Conservation (phyloP, 2,329 filamentous ascomycete genomes). For the Teratosphaeria pseudoeucalypti region DNA sequence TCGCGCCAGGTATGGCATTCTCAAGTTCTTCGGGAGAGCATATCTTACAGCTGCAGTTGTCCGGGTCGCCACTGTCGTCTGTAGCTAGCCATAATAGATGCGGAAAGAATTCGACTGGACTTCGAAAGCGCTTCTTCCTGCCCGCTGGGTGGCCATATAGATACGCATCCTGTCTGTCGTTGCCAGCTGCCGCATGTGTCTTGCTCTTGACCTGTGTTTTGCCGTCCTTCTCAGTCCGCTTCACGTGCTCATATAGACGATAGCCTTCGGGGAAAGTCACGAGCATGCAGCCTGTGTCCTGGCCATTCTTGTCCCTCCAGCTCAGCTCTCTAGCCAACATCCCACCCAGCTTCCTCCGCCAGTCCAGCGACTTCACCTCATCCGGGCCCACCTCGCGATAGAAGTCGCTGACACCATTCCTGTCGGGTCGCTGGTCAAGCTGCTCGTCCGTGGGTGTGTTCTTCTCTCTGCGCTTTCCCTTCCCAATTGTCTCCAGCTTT, state of each 20-base stretch:
- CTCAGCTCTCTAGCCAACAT: conserved; percentile 45
- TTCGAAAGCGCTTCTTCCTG: conserved; percentile 47
- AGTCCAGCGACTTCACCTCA: conserved; percentile 46
- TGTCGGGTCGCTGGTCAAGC: conserved; percentile 42
- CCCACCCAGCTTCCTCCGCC: conserved; percentile 49
- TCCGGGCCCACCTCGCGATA: conserved; percentile 42
- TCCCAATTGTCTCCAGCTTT: conserved; percentile 39
- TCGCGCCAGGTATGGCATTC: conserved; percentile 24
- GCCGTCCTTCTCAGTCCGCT: conserved; percentile 36
- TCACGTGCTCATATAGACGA: conserved; percentile 48
- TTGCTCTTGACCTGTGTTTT: conserved; percentile 37
- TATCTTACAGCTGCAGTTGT: conserved; percentile 49
- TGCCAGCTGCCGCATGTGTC: conserved; percentile 40
- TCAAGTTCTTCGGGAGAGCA: conserved; percentile 46
- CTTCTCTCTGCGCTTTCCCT: conserved; percentile 38
- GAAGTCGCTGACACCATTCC: conserved; percentile 44
- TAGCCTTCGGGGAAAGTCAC: conserved; percentile 47
- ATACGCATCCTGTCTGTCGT: conserved; percentile 49
- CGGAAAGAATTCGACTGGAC: conserved; percentile 50
- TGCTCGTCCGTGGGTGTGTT: conserved; percentile 44
- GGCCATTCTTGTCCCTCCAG: conserved; percentile 10
- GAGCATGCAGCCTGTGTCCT: conserved; percentile 39
- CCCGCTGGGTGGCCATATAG: conserved; percentile 50
- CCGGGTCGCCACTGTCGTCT: conserved; percentile 41
- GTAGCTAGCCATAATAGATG: conserved; percentile 48